Percentiles rank a stretch among this genome's conserved stretches.
Evolutionary conservation across 2,329 filamentous ascomycete genomes (phyloP).

Genomic region (Macrophomina phaseolina): DNA sequence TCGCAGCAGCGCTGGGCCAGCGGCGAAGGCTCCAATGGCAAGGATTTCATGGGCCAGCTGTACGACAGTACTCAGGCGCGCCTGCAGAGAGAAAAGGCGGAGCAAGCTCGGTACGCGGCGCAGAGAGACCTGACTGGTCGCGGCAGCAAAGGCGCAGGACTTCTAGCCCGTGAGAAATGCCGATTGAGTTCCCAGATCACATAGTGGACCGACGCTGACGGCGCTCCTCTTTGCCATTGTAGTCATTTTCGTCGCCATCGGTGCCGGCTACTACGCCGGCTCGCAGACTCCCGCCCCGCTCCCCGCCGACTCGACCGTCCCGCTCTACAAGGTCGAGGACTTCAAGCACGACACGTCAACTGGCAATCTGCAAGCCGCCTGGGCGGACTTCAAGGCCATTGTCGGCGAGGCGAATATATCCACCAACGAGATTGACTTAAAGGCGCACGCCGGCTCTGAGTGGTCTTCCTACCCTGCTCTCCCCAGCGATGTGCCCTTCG

Average conservation of each 20-base stretch:
- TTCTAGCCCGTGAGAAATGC: conserved; percentile 23
- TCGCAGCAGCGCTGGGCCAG: conserved; percentile 15
- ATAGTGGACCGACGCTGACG: conserved; percentile 8
- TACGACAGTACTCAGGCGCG: conserved; percentile 67
- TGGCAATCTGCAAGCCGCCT: conserved; percentile 67
- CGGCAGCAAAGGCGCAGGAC: conserved; percentile 20
- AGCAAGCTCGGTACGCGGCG: conserved; percentile 58
- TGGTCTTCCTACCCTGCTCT: conserved; percentile 63
- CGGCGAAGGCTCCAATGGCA: conserved; percentile 33
- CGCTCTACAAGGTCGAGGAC: conserved; percentile 57
- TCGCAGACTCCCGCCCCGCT: conserved; percentile 54
- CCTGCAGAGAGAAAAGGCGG: conserved; percentile 62
- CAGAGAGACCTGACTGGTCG: conserved; percentile 46
- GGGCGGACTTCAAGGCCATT: conserved; percentile 66
- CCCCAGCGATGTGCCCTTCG: conserved; percentile 53
- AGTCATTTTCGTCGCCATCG: conserved; percentile 60
- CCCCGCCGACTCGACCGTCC: conserved; percentile 61
- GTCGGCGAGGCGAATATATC: conserved; percentile 69
- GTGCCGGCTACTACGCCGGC: conserved; percentile 62
- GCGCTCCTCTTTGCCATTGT: conserved; percentile 23
- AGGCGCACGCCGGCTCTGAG: conserved; percentile 65
- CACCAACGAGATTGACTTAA: conserved; percentile 59
- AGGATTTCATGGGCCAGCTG: conserved; percentile 65
- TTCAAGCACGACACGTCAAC: conserved; percentile 61
- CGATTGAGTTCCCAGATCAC: not conserved